Evolutionary conservation across 805 yeast genomes (phyloP), one percentile per base, ranked within the genome.

Genomic region (Lipomyces lipofer): DNA sequence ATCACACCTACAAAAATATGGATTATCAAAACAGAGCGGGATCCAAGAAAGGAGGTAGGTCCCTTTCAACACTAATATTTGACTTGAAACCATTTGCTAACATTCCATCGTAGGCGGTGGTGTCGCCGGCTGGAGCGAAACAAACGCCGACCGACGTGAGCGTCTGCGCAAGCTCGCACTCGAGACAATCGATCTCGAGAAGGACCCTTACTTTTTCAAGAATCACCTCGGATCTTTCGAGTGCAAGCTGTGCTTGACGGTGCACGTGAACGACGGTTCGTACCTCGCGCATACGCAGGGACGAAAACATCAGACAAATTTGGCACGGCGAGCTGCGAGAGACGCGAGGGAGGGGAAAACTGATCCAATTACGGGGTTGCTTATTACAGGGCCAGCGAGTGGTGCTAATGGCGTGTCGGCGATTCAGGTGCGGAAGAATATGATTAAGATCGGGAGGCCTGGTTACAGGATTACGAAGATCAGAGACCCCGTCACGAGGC

Each of bases 1-100:
- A n/a, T n/a, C n/a, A n/a, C n/a, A n/a, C n/a, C n/a, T n/a, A n/a
- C n/a, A n/a, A n/a, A 36, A 42, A 10, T 13, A 90, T 90, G 97
- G 96, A 90, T 69, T 88, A 88, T 66, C 91, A 88, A 59, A 87
- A 86, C 63, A 73, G 96, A 64, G 95, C 87, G 2, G 96, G 96
- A 43, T 85, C 95, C 5, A 90, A 90, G 71, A 83, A 88, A 67
- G 97, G 97, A 32, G 66, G 69, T 53, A 52, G 25, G 67, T 52
- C 25, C n/a, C 19, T 36, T 17, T 36, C 38, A 17, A 17, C 19
- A 2, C n/a, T n/a, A n/a, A 39, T 39, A 12, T n/a, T 28, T n/a
- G 12, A 48, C 15, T 7, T 42, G 28, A 5, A 21, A 32, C 13
- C 30, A 24, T 43, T 43, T 38, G 8, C 13, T 13, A 15, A 46